Percentiles rank a stretch among this genome's conserved stretches.
phyloP scores from a whole-genome alignment of 345 rosid genomes.

The Moricandia arvensis region DNA sequence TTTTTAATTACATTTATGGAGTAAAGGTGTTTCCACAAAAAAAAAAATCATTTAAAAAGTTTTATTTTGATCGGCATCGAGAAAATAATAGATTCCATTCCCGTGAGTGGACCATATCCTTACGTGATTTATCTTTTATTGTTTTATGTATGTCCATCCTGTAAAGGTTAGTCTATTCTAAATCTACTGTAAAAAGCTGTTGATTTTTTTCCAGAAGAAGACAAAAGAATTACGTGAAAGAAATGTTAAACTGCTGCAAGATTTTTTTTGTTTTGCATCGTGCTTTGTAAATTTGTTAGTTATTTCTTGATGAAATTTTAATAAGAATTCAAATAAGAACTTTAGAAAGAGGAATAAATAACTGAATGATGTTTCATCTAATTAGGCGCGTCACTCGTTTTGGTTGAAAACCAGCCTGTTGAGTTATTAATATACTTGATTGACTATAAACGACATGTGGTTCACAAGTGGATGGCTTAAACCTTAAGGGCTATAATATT shows the following conservation, averaged over 20 bases:
- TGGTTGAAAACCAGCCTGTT: conserved; percentile 10
- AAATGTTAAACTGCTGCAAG: background rate
- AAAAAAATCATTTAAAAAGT: too few relatives aligned
- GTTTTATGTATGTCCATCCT: background rate
- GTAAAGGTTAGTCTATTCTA: background rate
- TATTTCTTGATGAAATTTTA: background rate
- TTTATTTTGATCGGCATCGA: conserved; percentile 19
- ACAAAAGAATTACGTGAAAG: background rate
- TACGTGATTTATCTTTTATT: background rate
- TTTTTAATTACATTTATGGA: too few relatives aligned
- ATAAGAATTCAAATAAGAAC: background rate
- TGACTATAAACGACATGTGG: conserved; percentile 4
- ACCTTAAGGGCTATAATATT: conserved; percentile 5
- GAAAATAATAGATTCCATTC: conserved; percentile 26
- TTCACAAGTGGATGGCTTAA: conserved; percentile 20
- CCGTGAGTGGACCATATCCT: conserved; percentile 35
- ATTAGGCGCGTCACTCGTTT: conserved; percentile 10
- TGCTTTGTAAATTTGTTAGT: background rate
- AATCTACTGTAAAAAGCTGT: conserved; percentile 9
- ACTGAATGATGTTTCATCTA: conserved; percentile 17
- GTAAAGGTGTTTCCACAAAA: too few relatives aligned
- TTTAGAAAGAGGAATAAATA: background rate
- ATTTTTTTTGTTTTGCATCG: background rate
- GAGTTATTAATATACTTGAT: background rate
- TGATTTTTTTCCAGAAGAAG: background rate